These are phyloP conservation scores for Wickerhamiella siamensis DNA, from an alignment of 805 yeast species.

Conservation along the genomic window DNA sequence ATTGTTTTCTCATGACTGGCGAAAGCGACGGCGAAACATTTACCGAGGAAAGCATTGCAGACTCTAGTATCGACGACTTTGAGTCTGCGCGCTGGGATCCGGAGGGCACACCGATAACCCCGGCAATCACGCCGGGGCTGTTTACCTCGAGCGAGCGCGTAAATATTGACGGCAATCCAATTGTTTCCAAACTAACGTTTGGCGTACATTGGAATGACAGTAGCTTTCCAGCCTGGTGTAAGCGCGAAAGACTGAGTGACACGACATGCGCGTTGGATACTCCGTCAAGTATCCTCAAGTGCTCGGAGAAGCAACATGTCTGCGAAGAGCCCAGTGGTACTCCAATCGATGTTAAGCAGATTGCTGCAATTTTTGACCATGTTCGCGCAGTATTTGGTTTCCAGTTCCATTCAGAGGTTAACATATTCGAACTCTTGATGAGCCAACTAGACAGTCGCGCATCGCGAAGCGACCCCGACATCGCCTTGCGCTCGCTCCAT, in stretches of 20 bases:
- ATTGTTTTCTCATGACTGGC: too few species aligned
- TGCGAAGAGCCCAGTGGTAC: slow-evolving; percentile 1
- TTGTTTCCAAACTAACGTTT: slow-evolving; percentile 6
- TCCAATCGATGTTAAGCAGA: slow-evolving; percentile 27
- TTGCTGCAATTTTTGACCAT: slow-evolving; percentile 41
- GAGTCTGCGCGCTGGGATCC: slow-evolving; percentile 1
- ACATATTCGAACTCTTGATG: slow-evolving; percentile 54
- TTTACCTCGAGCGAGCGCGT: neutral
- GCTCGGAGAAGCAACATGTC: neutral
- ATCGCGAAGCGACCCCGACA: slow-evolving; percentile 42
- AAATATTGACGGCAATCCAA: slow-evolving; percentile 4
- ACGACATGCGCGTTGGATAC: neutral
- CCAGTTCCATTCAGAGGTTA: slow-evolving; percentile 48
- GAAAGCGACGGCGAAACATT: too few species aligned
- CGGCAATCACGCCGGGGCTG: slow-evolving; percentile 12
- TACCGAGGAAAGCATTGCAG: neutral
- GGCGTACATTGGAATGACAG: slow-evolving; percentile 27
- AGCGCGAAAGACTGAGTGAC: neutral
- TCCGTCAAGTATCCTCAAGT: neutral
- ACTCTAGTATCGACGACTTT: neutral
- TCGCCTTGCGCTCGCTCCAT: slow-evolving; percentile 47
- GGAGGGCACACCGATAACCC: slow-evolving; percentile 2
- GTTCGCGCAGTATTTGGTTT: slow-evolving; percentile 48
- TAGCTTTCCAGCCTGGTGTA: slow-evolving; percentile 92
- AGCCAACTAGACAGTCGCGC: slow-evolving; percentile 53